These are phyloP conservation scores for Lentithecium fluviatile DNA, from an alignment of 495 filamentous ascomycete species.

Conservation along the genomic window DNA sequence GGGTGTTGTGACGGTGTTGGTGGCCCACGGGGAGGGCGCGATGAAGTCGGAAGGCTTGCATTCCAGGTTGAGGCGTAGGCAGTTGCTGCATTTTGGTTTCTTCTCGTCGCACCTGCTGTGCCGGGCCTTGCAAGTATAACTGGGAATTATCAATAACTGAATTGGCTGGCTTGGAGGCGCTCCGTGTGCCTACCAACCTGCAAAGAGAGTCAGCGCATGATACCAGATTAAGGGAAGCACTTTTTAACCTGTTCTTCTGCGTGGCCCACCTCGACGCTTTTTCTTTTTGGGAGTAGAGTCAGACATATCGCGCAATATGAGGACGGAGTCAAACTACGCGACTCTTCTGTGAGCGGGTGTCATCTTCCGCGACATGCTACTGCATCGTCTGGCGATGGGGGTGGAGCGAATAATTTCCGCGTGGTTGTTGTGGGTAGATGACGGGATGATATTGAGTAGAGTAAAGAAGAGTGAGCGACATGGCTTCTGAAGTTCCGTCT, in stretches of 20 bases:
- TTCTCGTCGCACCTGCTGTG: slow-evolving; percentile 33
- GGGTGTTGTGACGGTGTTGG: slow-evolving; percentile 3
- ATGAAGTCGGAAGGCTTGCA: slow-evolving; percentile 32
- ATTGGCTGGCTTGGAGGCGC: too few species aligned
- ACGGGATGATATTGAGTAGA: too few species aligned
- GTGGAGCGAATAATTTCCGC: too few species aligned
- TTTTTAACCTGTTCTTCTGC: slow-evolving; percentile 22
- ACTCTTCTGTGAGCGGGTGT: too few species aligned
- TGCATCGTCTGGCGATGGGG: too few species aligned
- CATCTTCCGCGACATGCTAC: too few species aligned
- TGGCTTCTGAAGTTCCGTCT: too few species aligned
- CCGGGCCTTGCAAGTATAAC: slow-evolving; percentile 29
- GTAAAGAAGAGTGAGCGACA: too few species aligned
- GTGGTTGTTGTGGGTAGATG: too few species aligned
- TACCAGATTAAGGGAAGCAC: neutral
- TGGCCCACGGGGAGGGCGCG: slow-evolving; percentile 23
- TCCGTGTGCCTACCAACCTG: slow-evolving; percentile 3
- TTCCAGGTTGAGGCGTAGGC: slow-evolving; percentile 23
- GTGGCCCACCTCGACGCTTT: slow-evolving; percentile 24
- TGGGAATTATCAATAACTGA: slow-evolving; percentile 5
- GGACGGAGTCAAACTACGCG: too few species aligned
- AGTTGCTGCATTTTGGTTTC: slow-evolving; percentile 31
- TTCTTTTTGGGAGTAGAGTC: slow-evolving; percentile 10
- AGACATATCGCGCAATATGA: neutral
- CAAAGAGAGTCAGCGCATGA: neutral